Evolutionary conservation across 2,329 filamentous ascomycete species (phyloP).

Genomic region (Ophiostoma ips): DNA sequence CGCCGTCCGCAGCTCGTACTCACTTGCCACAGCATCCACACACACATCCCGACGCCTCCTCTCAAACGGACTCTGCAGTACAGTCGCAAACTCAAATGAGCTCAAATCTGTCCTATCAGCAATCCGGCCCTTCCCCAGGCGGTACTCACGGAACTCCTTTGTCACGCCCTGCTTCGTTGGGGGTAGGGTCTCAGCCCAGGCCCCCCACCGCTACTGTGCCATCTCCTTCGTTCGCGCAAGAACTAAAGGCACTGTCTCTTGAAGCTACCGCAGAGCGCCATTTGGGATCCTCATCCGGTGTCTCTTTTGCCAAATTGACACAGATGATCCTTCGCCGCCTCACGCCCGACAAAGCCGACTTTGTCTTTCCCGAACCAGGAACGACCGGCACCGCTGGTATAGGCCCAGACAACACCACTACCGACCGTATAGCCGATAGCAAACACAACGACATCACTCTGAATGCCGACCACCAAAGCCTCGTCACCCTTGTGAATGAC

Average conservation of each 20-base stretch:
- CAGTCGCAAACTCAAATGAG: not conserved
- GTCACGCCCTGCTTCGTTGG: not conserved
- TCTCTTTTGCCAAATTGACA: conserved; percentile 30
- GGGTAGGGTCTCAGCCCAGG: not conserved
- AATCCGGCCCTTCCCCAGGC: not conserved
- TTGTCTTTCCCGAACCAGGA: conserved; percentile 20
- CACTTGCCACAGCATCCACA: not conserved
- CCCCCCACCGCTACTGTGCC: not conserved
- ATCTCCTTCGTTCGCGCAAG: conserved; percentile 18
- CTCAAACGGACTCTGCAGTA: not conserved
- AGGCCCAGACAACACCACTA: not conserved
- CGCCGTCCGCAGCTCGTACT: not conserved
- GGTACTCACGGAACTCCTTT: not conserved
- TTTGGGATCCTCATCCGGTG: conserved; percentile 28
- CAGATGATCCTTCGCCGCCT: conserved; percentile 28
- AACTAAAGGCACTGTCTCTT: conserved; percentile 25
- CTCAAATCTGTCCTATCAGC: not conserved
- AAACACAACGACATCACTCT: conserved; percentile 6
- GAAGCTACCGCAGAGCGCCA: conserved; percentile 31
- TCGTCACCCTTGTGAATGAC: not conserved
- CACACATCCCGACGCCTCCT: not conserved
- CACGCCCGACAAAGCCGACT: conserved; percentile 28
- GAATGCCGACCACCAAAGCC: not conserved
- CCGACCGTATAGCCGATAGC: not conserved
- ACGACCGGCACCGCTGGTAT: not conserved